These are phyloP conservation scores for Nakaseomyces bracarensis DNA, from an alignment of 1,139 yeast species.

Conservation along the genomic window DNA sequence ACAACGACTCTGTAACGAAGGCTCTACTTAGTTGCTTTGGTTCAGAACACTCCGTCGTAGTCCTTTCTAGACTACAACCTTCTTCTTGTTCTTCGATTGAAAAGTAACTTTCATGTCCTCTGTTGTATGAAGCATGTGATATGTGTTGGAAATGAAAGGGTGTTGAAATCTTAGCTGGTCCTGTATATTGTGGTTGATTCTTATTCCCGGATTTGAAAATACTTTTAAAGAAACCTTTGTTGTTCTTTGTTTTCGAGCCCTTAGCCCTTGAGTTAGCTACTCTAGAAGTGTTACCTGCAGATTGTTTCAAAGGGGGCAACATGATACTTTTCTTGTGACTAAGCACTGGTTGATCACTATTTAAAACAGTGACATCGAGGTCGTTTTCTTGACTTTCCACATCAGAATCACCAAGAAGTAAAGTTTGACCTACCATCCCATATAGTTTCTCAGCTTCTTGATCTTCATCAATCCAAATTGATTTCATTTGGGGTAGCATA, in stretches of 20 bases:
- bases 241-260: constrained; percentile 1
- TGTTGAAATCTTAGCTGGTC: constrained; percentile 17
- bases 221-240: constrained; percentile 6
- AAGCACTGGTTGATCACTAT: constrained; percentile 30
- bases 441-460: constrained; percentile 30
- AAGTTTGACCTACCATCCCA: constrained; percentile 7
- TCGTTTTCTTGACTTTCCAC: constrained; percentile 18
- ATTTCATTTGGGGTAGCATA: constrained; percentile 32
- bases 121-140: constrained; percentile 22
- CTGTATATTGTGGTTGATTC: neutral
- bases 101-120: neutral
- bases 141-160: constrained; percentile 30
- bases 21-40: constrained; percentile 11
- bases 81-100: neutral
- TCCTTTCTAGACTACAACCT: neutral
- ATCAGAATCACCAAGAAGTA: constrained; percentile 6
- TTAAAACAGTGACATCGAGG: constrained; percentile 26
- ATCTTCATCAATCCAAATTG: constrained; percentile 38
- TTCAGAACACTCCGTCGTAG: neutral
- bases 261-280: constrained; percentile 7
- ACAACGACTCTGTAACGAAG: constrained; percentile 22
- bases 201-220: constrained; percentile 9
- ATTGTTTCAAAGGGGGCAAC: constrained; percentile 26
- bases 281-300: constrained; percentile 19
- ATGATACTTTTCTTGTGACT: constrained; percentile 29